Conservation (phyloP, 306 rosid genomes). For the Alnus glutinosa region DNA sequence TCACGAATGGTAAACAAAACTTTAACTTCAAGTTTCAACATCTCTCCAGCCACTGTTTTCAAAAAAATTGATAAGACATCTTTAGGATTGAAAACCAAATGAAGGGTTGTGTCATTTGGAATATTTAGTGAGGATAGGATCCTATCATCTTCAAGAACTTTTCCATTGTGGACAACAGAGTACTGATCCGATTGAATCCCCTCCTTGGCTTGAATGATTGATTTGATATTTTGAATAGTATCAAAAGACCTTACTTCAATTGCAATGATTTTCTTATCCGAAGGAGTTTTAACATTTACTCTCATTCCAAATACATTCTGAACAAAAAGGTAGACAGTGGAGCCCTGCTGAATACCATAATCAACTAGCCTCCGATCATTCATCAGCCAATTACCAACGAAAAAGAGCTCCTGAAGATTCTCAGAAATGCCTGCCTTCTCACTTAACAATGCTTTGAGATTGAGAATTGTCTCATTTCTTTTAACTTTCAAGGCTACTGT, state of each 20-base stretch:
- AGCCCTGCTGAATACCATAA: constrained; percentile 12
- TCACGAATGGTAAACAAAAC: background rate
- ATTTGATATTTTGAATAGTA: constrained; percentile 22
- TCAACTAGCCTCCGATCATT: constrained; percentile 12
- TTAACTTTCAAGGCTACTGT: constrained; percentile 8
- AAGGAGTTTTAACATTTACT: constrained; percentile 25
- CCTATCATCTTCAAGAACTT: constrained; percentile 29
- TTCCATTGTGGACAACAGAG: constrained; percentile 23
- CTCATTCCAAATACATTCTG: background rate
- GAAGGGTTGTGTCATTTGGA: constrained; percentile 10
- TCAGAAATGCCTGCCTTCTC: constrained; percentile 16
- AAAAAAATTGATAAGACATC: constrained; percentile 16
- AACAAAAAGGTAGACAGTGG: constrained; percentile 13
- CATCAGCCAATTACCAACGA: constrained; percentile 1
- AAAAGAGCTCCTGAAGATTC: constrained; percentile 13
- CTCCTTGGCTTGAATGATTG: constrained; percentile 12
- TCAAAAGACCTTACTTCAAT: constrained; percentile 24
- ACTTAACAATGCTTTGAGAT: constrained; percentile 17
- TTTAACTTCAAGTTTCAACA: constrained; percentile 15
- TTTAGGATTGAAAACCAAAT: constrained; percentile 11
- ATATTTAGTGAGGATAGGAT: constrained; percentile 16
- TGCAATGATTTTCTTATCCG: constrained; percentile 7
- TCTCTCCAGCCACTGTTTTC: constrained; percentile 8
- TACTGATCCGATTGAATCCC: constrained; percentile 5
- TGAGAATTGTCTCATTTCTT: constrained; percentile 6